These are phyloP conservation scores for Musa balbisiana DNA, from an alignment of 202 grass and related monocot species.

Conservation along the genomic window DNA sequence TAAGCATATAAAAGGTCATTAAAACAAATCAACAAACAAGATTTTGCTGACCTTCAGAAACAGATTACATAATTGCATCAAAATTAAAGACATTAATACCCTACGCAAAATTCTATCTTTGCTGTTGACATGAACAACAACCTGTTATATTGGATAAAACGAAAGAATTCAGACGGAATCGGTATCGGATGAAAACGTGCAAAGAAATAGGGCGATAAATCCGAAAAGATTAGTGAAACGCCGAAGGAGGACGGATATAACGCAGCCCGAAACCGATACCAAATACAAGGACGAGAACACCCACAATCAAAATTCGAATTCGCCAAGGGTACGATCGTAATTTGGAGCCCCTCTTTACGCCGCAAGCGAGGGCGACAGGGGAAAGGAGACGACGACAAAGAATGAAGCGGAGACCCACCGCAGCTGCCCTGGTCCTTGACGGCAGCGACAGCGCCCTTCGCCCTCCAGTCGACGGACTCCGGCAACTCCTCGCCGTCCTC, in stretches of 20 bases:
- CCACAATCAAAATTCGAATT: not conserved
- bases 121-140: too few relatives aligned
- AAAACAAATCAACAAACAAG: too few relatives aligned
- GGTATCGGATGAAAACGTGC: not conserved
- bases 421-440: constrained; percentile 59
- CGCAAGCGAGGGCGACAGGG: not conserved
- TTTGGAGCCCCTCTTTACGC: not conserved
- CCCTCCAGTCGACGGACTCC: constrained; percentile 43
- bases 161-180: too few relatives aligned
- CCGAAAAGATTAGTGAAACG: not conserved
- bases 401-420: constrained; percentile 23
- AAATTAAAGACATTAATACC: too few relatives aligned
- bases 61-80: too few relatives aligned
- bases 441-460: constrained; percentile 41
- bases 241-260: not conserved
- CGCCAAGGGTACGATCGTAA: not conserved
- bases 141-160: too few relatives aligned
- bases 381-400: not conserved
- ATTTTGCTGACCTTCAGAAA: too few relatives aligned
- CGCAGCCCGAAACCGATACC: not conserved
- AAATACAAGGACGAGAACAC: not conserved
- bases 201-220: not conserved
- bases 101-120: too few relatives aligned
- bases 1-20: too few relatives aligned
- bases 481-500: constrained; percentile 2